Conservation (phyloP, 2,329 filamentous ascomycete genomes). For the Chaetomium sp. region DNA sequence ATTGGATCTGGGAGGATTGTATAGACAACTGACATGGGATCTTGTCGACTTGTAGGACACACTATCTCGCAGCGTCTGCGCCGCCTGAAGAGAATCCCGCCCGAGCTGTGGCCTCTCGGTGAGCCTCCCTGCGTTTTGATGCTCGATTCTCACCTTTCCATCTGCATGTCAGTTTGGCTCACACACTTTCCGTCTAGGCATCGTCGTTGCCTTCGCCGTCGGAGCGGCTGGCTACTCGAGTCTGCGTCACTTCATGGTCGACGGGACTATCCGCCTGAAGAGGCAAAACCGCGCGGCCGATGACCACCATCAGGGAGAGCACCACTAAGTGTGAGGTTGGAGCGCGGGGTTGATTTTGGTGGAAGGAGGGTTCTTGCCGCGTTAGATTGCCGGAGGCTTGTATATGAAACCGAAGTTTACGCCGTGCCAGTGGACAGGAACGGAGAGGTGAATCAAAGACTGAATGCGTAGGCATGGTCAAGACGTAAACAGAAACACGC, state of each 20-base stretch:
- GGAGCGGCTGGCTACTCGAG: constrained; percentile 76
- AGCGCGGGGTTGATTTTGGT: constrained; percentile 10
- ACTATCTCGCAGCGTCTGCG: constrained; percentile 94
- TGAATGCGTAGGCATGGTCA: constrained; percentile 4
- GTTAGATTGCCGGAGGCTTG: constrained; percentile 16
- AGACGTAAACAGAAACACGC: constrained; percentile 7
- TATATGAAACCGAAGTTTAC: constrained; percentile 17
- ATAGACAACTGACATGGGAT: constrained; percentile 18
- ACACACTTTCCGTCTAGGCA: constrained; percentile 43
- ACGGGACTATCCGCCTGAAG: constrained; percentile 86
- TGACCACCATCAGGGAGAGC: constrained; percentile 26
- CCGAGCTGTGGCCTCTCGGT: constrained; percentile 94
- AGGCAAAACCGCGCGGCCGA: constrained; percentile 56
- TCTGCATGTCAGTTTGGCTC: background rate
- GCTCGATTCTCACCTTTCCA: background rate
- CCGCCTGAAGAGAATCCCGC: constrained; percentile 80
- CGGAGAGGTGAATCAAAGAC: background rate
- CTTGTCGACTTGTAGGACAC: constrained; percentile 59
- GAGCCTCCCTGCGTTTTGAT: constrained; percentile 32
- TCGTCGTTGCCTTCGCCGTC: constrained; percentile 82
- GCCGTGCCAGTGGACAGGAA: background rate
- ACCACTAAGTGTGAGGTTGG: constrained; percentile 10
- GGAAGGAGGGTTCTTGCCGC: constrained; percentile 14
- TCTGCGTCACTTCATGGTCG: constrained; percentile 72
- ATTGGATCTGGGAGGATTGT: background rate